Conservation (phyloP, 495 filamentous ascomycete species). For the Podospora anserina region DNA sequence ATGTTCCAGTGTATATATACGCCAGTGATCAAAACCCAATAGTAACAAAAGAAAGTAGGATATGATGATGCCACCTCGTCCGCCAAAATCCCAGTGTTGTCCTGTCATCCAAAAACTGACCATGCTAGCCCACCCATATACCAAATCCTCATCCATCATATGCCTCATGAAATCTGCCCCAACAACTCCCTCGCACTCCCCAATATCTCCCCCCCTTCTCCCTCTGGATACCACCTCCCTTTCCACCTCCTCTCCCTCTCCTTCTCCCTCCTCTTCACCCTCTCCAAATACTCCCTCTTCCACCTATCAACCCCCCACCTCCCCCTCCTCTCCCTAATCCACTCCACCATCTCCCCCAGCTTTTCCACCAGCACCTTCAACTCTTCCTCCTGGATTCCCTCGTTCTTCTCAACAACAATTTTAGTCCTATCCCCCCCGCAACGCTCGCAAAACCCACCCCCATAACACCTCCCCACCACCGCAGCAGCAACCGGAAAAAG, state of each 20-base stretch:
- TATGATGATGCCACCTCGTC: background rate
- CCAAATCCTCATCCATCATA: background rate
- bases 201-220: background rate
- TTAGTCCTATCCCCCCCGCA: background rate
- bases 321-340: background rate
- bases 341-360: background rate
- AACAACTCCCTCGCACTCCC: background rate
- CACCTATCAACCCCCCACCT: background rate
- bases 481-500: background rate
- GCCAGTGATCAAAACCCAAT: too few species aligned
- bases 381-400: background rate
- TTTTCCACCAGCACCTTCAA: background rate
- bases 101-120: constrained; percentile 4
- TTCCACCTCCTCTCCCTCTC: constrained; percentile 20
- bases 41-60: background rate
- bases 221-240: too few species aligned
- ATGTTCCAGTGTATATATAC: too few species aligned
- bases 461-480: background rate
- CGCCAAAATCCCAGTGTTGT: constrained; percentile 1
- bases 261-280: constrained; percentile 20
- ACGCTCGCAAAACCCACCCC: background rate
- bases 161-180: background rate
- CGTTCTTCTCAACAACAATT: background rate
- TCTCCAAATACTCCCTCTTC: background rate
- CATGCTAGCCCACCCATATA: background rate